A percentile compares a stretch with the other conserved stretches of the same genome.
Evolutionary conservation across 805 yeast genomes (phyloP).

Genomic region (Spencermartinsiella europaea): DNA sequence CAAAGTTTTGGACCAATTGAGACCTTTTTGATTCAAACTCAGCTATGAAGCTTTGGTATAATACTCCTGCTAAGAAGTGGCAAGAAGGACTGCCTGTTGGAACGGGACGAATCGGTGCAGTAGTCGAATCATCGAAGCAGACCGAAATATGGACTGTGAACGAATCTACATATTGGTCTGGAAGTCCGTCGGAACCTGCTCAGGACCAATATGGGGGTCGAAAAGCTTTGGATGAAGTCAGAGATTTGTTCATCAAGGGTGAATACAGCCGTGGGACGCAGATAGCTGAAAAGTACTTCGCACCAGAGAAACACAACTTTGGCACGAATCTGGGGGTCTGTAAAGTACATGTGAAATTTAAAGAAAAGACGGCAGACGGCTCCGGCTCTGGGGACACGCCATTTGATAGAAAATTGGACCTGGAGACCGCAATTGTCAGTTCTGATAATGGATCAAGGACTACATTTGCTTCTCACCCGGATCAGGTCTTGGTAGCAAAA

Average conservation of each 20-base stretch:
- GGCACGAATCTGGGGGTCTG: conserved; percentile 11
- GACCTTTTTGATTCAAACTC: too few relatives aligned
- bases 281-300: conserved; percentile 8
- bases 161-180: conserved; percentile 11
- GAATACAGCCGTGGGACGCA: conserved; percentile 1
- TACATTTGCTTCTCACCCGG: conserved; percentile 4
- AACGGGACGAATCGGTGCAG: conserved; percentile 12
- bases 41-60: conserved; percentile 7
- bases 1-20: too few relatives aligned
- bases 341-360: background rate
- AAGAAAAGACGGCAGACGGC: too few relatives aligned
- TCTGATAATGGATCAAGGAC: background rate
- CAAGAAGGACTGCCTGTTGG: conserved; percentile 10
- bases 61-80: conserved; percentile 9
- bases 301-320: conserved; percentile 9
- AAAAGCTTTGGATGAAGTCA: conserved; percentile 1
- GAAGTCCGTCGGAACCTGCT: conserved; percentile 2
- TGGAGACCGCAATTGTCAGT: background rate
- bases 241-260: conserved; percentile 2
- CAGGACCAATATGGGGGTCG: conserved; percentile 6
- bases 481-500: background rate
- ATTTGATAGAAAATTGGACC: background rate
- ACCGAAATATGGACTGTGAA: conserved; percentile 5
- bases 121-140: conserved; percentile 1
- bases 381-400: background rate